These are phyloP conservation scores for Syncephalastrum monosporum DNA, from an alignment of 371 early-diverging fungal genomes.

Conservation along the genomic window DNA sequence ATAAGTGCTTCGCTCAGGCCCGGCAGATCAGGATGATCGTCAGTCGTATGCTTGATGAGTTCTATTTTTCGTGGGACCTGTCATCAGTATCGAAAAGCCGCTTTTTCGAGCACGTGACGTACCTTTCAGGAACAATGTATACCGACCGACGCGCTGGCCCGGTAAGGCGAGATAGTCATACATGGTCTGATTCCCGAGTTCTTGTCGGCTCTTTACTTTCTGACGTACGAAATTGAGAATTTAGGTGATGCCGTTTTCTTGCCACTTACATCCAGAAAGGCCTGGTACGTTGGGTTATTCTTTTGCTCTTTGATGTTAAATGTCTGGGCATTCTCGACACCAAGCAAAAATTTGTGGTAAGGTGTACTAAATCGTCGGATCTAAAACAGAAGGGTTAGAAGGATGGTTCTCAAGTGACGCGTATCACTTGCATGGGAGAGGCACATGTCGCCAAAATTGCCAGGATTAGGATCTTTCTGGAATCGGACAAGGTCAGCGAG, in stretches of 20 bases:
- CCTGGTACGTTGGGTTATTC: slow-evolving; percentile 31
- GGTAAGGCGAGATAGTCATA: slow-evolving; percentile 26
- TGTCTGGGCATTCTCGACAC: slow-evolving; percentile 37
- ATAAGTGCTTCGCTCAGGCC: slow-evolving; percentile 29
- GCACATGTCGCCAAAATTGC: slow-evolving; percentile 37
- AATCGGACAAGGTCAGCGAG: slow-evolving; percentile 19
- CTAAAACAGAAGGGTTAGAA: slow-evolving; percentile 10
- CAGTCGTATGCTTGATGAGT: slow-evolving; percentile 32
- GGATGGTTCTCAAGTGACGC: slow-evolving; percentile 9
- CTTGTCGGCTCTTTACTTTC: slow-evolving; percentile 7
- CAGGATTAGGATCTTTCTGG: slow-evolving; percentile 6
- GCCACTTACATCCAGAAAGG: slow-evolving; percentile 20
- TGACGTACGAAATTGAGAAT: background rate
- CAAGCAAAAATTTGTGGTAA: slow-evolving; percentile 44
- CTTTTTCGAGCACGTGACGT: background rate
- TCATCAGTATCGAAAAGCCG: background rate
- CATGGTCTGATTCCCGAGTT: slow-evolving; percentile 17
- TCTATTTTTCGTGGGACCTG: slow-evolving; percentile 13
- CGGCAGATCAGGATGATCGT: slow-evolving; percentile 30
- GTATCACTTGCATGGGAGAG: slow-evolving; percentile 30
- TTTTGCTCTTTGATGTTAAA: slow-evolving; percentile 40
- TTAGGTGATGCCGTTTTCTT: background rate
- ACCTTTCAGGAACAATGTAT: slow-evolving; percentile 44
- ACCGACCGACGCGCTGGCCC: slow-evolving; percentile 44
- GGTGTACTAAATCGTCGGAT: slow-evolving; percentile 27